Conservation (phyloP, 208 protist species). For the Leishmania lainsoni region DNA sequence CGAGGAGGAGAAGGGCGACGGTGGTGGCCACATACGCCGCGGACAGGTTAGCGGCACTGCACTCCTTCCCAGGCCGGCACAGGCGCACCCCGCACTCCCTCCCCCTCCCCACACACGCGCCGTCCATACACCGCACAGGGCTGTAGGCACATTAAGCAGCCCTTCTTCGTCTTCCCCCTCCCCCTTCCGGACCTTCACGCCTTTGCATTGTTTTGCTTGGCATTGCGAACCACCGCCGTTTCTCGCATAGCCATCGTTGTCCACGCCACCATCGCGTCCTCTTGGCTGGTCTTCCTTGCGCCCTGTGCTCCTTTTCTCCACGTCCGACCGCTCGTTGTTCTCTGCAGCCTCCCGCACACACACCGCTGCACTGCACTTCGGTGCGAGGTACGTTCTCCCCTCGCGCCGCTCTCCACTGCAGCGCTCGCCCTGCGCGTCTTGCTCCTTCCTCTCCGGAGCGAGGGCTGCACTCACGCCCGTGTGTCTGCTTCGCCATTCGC, state of each 20-base stretch:
- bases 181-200: neutral
- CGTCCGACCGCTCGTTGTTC: neutral
- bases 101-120: neutral
- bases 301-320: neutral
- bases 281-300: neutral
- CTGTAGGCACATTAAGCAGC: neutral
- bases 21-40: neutral
- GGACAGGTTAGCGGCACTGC: too few species aligned
- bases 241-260: neutral
- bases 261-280: neutral
- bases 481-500: neutral
- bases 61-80: neutral
- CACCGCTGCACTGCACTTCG: neutral
- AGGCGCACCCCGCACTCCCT: neutral
- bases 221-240: neutral
- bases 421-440: too few species aligned
- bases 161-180: neutral
- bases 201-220: neutral
- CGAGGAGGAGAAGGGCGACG: neutral
- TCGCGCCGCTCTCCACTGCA: neutral
- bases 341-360: neutral
- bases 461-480: too few species aligned
- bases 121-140: neutral
- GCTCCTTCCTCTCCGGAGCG: too few species aligned
- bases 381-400: neutral